These are phyloP conservation scores for Arthrobotrys sinensis DNA, from an alignment of 2,329 filamentous ascomycete species.

Conservation along the genomic window DNA sequence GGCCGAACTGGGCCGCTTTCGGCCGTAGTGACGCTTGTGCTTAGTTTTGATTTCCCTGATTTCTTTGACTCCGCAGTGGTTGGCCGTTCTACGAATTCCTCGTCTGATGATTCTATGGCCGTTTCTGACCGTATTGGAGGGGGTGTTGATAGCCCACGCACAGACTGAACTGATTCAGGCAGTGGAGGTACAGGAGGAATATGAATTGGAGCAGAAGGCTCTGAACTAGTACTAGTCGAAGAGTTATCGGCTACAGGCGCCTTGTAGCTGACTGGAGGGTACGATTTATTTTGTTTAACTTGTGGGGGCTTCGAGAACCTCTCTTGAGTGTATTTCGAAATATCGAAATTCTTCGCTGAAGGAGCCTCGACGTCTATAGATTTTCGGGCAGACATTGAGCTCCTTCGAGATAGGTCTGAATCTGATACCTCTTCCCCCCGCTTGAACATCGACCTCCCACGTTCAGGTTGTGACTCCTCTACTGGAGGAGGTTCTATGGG, in stretches of 20 bases:
- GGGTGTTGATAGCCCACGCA: slow-evolving; percentile 47
- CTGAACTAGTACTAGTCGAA: slow-evolving; percentile 4
- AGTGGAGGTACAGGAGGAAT: slow-evolving; percentile 49
- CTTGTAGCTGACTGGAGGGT: slow-evolving; percentile 56
- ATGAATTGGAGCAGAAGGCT: slow-evolving; percentile 15
- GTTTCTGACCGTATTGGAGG: slow-evolving; percentile 54
- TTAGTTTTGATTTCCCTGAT: slow-evolving; percentile 33
- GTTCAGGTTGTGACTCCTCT: slow-evolving; percentile 42
- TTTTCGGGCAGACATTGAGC: slow-evolving; percentile 52
- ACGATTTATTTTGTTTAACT: slow-evolving; percentile 29
- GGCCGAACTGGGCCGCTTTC: slow-evolving; percentile 35
- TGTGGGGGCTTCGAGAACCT: slow-evolving; percentile 30
- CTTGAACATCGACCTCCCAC: slow-evolving; percentile 52
- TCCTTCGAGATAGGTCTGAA: slow-evolving; percentile 23
- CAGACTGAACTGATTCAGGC: slow-evolving; percentile 38
- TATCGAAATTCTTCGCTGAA: slow-evolving; percentile 58
- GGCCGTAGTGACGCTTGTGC: slow-evolving; percentile 13
- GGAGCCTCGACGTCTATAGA: slow-evolving; percentile 53
- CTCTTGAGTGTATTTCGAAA: slow-evolving; percentile 55
- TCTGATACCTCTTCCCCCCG: slow-evolving; percentile 39
- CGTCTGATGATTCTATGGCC: slow-evolving; percentile 53
- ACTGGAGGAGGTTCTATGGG: slow-evolving; percentile 23
- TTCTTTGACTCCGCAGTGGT: slow-evolving; percentile 28
- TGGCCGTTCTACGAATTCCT: slow-evolving; percentile 46
- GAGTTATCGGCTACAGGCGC: slow-evolving; percentile 6